A percentile compares a stretch with the other conserved stretches of the same genome.
Conservation (phyloP, 2,329 filamentous ascomycete genomes). For the Dactylella cylindrospora region DNA sequence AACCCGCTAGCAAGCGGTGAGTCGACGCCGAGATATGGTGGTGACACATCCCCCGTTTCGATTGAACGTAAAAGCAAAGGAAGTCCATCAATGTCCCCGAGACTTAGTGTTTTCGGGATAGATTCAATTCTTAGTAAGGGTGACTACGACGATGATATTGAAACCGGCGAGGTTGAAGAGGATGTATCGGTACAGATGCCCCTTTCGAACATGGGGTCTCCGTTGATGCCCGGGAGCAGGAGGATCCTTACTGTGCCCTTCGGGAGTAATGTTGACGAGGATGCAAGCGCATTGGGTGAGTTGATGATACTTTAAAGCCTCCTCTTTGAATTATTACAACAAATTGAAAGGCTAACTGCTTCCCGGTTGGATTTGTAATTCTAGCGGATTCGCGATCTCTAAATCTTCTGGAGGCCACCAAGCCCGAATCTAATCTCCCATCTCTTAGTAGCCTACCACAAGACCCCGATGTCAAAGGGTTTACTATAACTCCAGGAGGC, state of each 20-base stretch:
- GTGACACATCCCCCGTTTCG: neutral
- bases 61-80: neutral
- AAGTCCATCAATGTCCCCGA: slow-evolving; percentile 2
- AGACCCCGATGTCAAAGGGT: slow-evolving; percentile 4
- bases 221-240: too few species aligned
- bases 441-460: slow-evolving; percentile 2
- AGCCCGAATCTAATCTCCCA: neutral
- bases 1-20: slow-evolving; percentile 1
- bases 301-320: too few species aligned
- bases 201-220: too few species aligned
- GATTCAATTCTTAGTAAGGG: neutral
- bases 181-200: slow-evolving; percentile 1
- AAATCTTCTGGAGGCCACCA: too few species aligned
- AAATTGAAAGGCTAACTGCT: too few species aligned
- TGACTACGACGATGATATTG: slow-evolving; percentile 14
- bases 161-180: slow-evolving; percentile 14
- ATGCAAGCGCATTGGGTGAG: too few species aligned
- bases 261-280: too few species aligned
- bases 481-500: slow-evolving; percentile 17
- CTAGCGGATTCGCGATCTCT: too few species aligned
- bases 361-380: too few species aligned
- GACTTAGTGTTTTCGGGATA: neutral
- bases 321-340: too few species aligned
- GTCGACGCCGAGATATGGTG: neutral
- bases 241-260: too few species aligned